Conservation (phyloP, 2,329 filamentous ascomycete genomes). For the Purpureocillium takamizusanense region DNA sequence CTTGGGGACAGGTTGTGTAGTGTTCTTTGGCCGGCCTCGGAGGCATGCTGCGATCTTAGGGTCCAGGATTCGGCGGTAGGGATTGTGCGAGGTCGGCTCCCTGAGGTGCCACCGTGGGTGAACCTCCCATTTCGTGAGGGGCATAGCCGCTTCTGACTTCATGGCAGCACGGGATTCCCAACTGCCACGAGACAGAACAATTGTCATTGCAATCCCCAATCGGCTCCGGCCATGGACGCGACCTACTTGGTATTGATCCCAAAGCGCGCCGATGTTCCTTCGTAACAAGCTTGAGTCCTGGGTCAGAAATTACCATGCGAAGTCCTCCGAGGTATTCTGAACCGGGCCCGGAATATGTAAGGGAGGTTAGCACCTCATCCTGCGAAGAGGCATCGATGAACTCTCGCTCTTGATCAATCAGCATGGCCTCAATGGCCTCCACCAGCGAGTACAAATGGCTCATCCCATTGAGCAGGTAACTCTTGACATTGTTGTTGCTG, state of each 20-base stretch:
- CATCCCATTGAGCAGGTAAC: slow-evolving; percentile 5
- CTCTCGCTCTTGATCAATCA: slow-evolving; percentile 5
- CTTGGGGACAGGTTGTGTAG: neutral
- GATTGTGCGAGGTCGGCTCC: slow-evolving; percentile 1
- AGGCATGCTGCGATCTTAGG: slow-evolving; percentile 1
- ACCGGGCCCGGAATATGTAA: neutral
- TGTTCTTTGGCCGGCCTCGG: too few relatives aligned
- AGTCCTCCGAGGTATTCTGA: slow-evolving; percentile 3
- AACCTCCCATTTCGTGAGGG: neutral
- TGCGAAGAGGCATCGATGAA: slow-evolving; percentile 3
- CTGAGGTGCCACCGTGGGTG: neutral
- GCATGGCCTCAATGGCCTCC: slow-evolving; percentile 5
- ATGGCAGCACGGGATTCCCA: too few relatives aligned
- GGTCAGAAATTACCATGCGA: neutral
- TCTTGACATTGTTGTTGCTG: slow-evolving; percentile 6
- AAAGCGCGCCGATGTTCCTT: neutral
- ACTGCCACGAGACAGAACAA: neutral
- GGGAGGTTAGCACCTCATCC: slow-evolving; percentile 5
- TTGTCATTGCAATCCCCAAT: neutral
- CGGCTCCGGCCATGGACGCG: slow-evolving; percentile 2
- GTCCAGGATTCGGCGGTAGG: slow-evolving; percentile 3
- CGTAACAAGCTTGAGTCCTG: slow-evolving; percentile 1
- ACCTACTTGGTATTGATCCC: slow-evolving; percentile 1
- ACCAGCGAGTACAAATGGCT: slow-evolving; percentile 4
- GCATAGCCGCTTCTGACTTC: neutral